Evolutionary conservation across 768 basidiomycete genomes (phyloP).

Genomic region (Trametes punicea): DNA sequence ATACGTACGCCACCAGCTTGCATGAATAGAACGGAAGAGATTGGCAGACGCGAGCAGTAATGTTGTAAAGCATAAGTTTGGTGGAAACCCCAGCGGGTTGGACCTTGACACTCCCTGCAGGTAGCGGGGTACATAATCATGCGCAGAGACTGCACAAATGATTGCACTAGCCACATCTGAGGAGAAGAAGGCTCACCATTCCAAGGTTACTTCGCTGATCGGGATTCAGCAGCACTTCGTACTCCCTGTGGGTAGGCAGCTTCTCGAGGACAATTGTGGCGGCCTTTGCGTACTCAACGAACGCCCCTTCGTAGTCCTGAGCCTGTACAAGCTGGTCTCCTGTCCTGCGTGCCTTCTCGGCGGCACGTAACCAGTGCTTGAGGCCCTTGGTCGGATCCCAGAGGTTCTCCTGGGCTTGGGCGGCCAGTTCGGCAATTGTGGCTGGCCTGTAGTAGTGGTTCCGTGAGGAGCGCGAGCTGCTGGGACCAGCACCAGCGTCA

Average conservation of each 20-base stretch:
- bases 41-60: too few relatives aligned
- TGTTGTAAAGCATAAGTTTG: too few relatives aligned
- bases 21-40: too few relatives aligned
- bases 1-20: too few relatives aligned
- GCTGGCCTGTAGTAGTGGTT: conserved; percentile 40
- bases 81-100: too few relatives aligned
- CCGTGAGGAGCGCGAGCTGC: background rate
- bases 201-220: conserved; percentile 66
- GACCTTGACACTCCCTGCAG: too few relatives aligned
- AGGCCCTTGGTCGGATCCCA: conserved; percentile 59
- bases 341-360: conserved; percentile 58
- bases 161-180: too few relatives aligned
- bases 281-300: conserved; percentile 67
- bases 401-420: conserved; percentile 50
- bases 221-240: conserved; percentile 47
- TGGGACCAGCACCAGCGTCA: conserved; percentile 5
- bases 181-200: conserved; percentile 52
- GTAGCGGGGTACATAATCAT: too few relatives aligned
- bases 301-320: conserved; percentile 67
- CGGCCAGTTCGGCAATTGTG: conserved; percentile 64
- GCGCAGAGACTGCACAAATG: too few relatives aligned
- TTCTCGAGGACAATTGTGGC: conserved; percentile 78
- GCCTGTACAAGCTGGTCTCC: conserved; percentile 45
- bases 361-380: conserved; percentile 64
- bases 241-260: conserved; percentile 71